Conservation (phyloP, 305 asterid species). For the Fraxinus ornus region DNA sequence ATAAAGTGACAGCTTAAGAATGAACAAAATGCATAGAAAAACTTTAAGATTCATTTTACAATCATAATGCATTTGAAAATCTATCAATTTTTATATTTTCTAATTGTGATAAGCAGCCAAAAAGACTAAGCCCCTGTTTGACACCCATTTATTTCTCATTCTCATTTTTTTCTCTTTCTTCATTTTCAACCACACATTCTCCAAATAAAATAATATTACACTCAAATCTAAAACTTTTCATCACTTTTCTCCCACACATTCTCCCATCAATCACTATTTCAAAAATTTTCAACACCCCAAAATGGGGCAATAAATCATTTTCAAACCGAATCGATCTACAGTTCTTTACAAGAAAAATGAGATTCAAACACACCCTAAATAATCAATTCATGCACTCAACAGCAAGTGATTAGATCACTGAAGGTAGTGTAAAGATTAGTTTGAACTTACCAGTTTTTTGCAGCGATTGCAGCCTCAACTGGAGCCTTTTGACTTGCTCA, state of each 20-base stretch:
- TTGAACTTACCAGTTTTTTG: conserved; percentile 60
- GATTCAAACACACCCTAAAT: not conserved
- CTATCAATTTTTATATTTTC: not conserved
- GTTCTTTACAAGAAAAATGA: too few species aligned
- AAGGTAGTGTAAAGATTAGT: not conserved
- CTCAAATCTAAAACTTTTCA: too few species aligned
- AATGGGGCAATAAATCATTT: too few species aligned
- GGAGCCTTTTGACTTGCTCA: conserved; percentile 70
- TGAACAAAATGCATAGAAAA: not conserved
- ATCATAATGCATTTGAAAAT: not conserved
- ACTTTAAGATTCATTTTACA: not conserved
- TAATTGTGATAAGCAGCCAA: not conserved
- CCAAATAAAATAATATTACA: too few species aligned
- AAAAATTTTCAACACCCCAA: too few species aligned
- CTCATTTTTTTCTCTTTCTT: too few species aligned
- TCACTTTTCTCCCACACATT: too few species aligned
- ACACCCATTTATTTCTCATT: too few species aligned
- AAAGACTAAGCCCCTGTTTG: not conserved
- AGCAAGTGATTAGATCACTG: not conserved
- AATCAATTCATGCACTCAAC: not conserved
- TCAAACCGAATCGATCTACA: too few species aligned
- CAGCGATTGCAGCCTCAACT: conserved; percentile 60
- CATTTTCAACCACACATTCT: too few species aligned
- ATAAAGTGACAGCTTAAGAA: not conserved
- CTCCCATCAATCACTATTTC: too few species aligned